phyloP scores from a whole-genome alignment of 2,329 filamentous ascomycete species.

The Claviceps cyperi region DNA sequence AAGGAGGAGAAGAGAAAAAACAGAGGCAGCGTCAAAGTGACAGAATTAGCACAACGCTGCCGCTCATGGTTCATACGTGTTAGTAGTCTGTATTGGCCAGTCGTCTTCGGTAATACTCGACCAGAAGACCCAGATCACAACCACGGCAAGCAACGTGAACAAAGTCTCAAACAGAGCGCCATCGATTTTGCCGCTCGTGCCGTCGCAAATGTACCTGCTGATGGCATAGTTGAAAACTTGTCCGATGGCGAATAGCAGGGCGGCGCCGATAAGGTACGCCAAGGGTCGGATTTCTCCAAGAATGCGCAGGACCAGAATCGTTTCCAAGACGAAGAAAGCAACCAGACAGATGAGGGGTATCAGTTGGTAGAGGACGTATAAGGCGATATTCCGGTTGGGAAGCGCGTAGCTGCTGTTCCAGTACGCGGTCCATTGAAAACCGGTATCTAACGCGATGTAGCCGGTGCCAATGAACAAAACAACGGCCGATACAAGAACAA shows the following conservation, averaged over 20 bases:
- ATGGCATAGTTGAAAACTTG: slow-evolving; percentile 95
- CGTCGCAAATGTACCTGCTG: slow-evolving; percentile 79
- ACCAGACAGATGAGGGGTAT: slow-evolving; percentile 80
- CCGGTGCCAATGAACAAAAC: slow-evolving; percentile 77
- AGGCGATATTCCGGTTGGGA: slow-evolving; percentile 61
- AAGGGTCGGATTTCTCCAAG: slow-evolving; percentile 86
- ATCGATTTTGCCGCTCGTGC: slow-evolving; percentile 74
- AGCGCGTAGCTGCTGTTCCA: slow-evolving; percentile 48
- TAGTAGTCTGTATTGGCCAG: slow-evolving; percentile 54
- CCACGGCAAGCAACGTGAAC: slow-evolving; percentile 75
- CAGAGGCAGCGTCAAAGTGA: slow-evolving; percentile 1
- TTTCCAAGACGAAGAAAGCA: slow-evolving; percentile 71
- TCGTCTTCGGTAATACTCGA: slow-evolving; percentile 98
- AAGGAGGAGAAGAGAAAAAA: slow-evolving; percentile 1
- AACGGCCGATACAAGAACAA: slow-evolving; percentile 56
- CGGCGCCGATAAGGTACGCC: slow-evolving; percentile 65
- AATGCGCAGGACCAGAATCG: slow-evolving; percentile 68
- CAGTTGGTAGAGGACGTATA: slow-evolving; percentile 91
- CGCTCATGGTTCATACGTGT: slow-evolving; percentile 23
- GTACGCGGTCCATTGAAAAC: slow-evolving; percentile 67
- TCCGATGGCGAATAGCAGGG: slow-evolving; percentile 72
- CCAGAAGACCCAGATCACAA: slow-evolving; percentile 89
- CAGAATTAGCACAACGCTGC: not conserved
- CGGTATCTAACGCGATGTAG: slow-evolving; percentile 91
- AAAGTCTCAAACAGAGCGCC: slow-evolving; percentile 85